phyloP scores from a whole-genome alignment of 2,329 filamentous ascomycete genomes.

The Torrubiella hemipterigena region DNA sequence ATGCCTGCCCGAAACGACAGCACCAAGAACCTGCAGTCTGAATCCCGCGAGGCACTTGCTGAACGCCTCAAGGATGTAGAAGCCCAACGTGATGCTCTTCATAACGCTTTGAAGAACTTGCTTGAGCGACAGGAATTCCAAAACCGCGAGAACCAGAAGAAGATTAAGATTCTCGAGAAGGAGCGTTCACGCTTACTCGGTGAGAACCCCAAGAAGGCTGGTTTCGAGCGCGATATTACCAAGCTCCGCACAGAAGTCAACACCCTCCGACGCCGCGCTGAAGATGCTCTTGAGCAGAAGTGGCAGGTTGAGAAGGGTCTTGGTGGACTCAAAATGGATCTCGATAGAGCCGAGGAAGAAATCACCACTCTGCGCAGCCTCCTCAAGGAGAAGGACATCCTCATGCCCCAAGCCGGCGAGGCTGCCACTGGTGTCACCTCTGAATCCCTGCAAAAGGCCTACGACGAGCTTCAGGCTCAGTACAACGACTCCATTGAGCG shows the following conservation, averaged over 20 bases:
- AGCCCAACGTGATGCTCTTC: conserved; percentile 83
- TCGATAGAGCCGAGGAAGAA: conserved; percentile 90
- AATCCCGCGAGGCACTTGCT: conserved; percentile 57
- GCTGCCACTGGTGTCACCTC: conserved; percentile 44
- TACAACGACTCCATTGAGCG: conserved; percentile 55
- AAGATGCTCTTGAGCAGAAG: conserved; percentile 90
- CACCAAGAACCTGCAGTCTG: conserved; percentile 35
- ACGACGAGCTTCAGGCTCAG: conserved; percentile 61
- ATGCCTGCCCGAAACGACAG: conserved; percentile 57
- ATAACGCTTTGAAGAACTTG: conserved; percentile 73
- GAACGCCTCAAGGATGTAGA: conserved; percentile 88
- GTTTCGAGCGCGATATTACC: conserved; percentile 74
- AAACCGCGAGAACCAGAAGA: conserved; percentile 72
- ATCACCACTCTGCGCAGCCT: conserved; percentile 70
- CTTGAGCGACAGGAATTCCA: conserved; percentile 79
- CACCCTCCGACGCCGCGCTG: conserved; percentile 70
- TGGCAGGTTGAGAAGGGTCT: conserved; percentile 92
- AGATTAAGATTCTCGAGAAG: conserved; percentile 60
- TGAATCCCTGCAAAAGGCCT: conserved; percentile 60
- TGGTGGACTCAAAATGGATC: conserved; percentile 83
- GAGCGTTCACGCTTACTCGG: conserved; percentile 66
- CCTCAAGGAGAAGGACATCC: conserved; percentile 72
- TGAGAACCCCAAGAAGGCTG: conserved; percentile 57
- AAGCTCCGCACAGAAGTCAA: conserved; percentile 76
- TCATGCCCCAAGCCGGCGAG: conserved; percentile 41